Percentiles rank a stretch among this genome's conserved stretches.
phyloP scores from a whole-genome alignment of 805 yeast genomes.

The Metschnikowia picachoensis region DNA sequence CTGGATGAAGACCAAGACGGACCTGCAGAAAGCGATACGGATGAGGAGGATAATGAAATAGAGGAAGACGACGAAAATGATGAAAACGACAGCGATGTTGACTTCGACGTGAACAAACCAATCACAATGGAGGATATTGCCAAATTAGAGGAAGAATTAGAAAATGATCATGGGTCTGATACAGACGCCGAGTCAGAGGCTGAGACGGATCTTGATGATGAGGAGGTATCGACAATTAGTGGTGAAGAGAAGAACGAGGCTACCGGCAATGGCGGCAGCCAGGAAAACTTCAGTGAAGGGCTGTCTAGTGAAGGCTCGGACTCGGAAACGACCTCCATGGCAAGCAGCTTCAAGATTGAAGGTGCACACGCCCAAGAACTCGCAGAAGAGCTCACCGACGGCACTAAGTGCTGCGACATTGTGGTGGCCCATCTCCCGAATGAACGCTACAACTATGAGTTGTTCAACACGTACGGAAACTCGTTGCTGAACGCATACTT shows the following conservation, averaged over 20 bases:
- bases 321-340: too few species aligned
- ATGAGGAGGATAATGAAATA: conserved; percentile 21
- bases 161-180: too few species aligned
- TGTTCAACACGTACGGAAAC: conserved; percentile 79
- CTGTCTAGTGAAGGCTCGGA: too few species aligned
- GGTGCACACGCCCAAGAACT: conserved; percentile 26
- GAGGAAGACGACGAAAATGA: conserved; percentile 23
- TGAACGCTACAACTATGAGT: conserved; percentile 46
- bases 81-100: conserved; percentile 11
- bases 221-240: conserved; percentile 18
- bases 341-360: too few species aligned
- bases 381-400: conserved; percentile 32
- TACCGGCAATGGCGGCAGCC: neutral
- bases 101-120: conserved; percentile 4
- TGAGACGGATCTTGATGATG: conserved; percentile 21
- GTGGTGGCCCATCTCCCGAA: conserved; percentile 42
- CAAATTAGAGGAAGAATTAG: neutral
- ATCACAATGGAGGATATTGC: conserved; percentile 30
- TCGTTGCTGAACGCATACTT: conserved; percentile 62
- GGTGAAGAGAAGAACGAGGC: conserved; percentile 16
- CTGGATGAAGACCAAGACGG: conserved; percentile 2
- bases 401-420: conserved; percentile 66
- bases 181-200: conserved; percentile 13
- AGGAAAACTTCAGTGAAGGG: neutral
- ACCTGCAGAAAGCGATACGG: conserved; percentile 14